A percentile compares a stretch with the other conserved stretches of the same genome.
phyloP scores from a whole-genome alignment of 805 yeast genomes.

The Metschnikowia anglica region DNA sequence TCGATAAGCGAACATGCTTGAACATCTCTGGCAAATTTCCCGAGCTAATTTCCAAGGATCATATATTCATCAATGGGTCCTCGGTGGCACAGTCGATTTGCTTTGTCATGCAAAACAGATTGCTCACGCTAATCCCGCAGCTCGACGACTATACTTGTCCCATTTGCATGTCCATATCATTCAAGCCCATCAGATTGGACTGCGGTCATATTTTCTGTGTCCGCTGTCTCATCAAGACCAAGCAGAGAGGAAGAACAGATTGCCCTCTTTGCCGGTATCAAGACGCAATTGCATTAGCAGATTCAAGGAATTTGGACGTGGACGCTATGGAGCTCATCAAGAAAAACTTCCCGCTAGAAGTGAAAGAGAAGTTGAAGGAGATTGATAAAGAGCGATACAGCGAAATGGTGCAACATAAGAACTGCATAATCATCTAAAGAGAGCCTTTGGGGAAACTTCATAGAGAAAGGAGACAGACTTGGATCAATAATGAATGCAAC shows the following conservation, averaged over 20 bases:
- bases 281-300: conserved; percentile 55
- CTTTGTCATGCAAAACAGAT: conserved; percentile 51
- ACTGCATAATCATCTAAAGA: conserved; percentile 18
- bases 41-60: conserved; percentile 39
- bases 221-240: conserved; percentile 66
- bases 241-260: conserved; percentile 53
- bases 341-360: conserved; percentile 63
- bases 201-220: conserved; percentile 75
- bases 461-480: neutral
- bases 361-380: conserved; percentile 57
- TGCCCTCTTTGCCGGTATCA: conserved; percentile 68
- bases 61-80: conserved; percentile 43
- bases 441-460: neutral
- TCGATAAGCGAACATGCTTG: conserved; percentile 68
- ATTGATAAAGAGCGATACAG: conserved; percentile 43
- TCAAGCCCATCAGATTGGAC: conserved; percentile 62
- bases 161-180: conserved; percentile 67
- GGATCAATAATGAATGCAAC: neutral
- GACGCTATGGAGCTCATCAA: conserved; percentile 54
- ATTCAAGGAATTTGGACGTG: conserved; percentile 56
- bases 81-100: conserved; percentile 57
- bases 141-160: conserved; percentile 76
- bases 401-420: conserved; percentile 29
- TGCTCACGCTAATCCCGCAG: conserved; percentile 64
- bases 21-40: conserved; percentile 50